Conservation (phyloP, 352 stramenopile species). For the Phytophthora ohioensis region DNA sequence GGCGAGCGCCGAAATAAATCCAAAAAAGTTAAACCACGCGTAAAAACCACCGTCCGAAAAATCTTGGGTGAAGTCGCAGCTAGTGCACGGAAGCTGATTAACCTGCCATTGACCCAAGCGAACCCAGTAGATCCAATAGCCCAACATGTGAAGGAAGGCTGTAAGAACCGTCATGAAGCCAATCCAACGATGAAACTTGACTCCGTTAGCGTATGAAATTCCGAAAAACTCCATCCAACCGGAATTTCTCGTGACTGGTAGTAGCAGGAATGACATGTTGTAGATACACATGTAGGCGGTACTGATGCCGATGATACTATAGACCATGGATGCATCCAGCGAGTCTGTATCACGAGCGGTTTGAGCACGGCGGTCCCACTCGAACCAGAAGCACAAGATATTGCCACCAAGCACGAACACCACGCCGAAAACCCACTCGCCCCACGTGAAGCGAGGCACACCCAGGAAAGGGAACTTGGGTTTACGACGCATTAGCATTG, state of each 20-base stretch:
- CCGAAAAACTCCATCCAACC: not conserved
- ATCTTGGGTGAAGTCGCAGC: not conserved
- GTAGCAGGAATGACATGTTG: not conserved
- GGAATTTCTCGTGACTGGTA: not conserved
- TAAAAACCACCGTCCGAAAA: not conserved
- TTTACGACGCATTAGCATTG: not conserved
- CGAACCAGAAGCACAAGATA: not conserved
- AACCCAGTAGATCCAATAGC: slow-evolving; percentile 2
- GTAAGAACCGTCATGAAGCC: not conserved
- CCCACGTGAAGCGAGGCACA: not conserved
- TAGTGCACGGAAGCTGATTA: not conserved
- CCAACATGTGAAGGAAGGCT: not conserved
- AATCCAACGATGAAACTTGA: not conserved
- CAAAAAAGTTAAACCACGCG: slow-evolving; percentile 2
- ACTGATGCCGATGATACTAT: not conserved
- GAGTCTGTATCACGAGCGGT: not conserved
- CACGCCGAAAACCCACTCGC: not conserved
- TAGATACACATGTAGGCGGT: slow-evolving; percentile 2
- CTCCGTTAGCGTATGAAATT: not conserved
- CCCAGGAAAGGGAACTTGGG: not conserved
- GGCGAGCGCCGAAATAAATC: not conserved
- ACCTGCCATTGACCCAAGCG: not conserved
- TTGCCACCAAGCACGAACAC: not conserved
- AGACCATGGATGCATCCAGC: not conserved
- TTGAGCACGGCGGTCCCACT: not conserved